Percentiles rank a stretch among this genome's conserved stretches.
phyloP scores from a whole-genome alignment of 108 stramenopile species.

The Skeletonema grethae region DNA sequence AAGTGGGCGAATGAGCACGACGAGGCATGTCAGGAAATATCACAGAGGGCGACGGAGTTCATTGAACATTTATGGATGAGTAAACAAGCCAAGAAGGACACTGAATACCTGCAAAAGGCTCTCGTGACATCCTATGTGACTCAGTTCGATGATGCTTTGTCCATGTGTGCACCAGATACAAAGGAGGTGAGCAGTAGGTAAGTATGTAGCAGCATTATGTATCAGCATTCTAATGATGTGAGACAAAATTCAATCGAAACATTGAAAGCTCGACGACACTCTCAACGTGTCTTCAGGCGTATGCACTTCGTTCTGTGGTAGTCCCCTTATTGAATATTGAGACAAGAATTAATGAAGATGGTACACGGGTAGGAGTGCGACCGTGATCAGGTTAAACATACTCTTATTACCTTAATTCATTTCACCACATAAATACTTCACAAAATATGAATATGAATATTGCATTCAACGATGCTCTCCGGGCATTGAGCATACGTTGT shows the following conservation, averaged over 20 bases:
- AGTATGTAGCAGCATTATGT: too few species aligned
- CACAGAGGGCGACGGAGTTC: slow-evolving; percentile 68
- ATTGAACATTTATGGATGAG: slow-evolving; percentile 58
- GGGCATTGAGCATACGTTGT: slow-evolving; percentile 23
- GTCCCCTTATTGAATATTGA: too few species aligned
- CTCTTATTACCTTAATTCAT: neutral
- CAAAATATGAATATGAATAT: neutral
- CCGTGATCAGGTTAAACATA: too few species aligned
- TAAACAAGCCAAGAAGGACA: neutral
- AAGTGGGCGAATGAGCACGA: slow-evolving; percentile 74
- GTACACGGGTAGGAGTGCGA: too few species aligned
- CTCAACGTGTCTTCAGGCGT: too few species aligned
- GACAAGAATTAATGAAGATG: too few species aligned
- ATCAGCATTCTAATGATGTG: too few species aligned
- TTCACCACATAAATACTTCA: neutral
- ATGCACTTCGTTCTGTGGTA: too few species aligned
- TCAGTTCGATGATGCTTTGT: neutral
- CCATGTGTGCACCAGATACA: neutral
- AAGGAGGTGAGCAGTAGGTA: too few species aligned
- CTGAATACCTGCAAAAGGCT: neutral
- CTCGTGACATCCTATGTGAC: neutral
- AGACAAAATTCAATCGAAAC: too few species aligned
- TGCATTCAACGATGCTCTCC: neutral
- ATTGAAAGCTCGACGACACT: too few species aligned
- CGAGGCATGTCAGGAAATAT: slow-evolving; percentile 60